Evolutionary conservation across 108 stramenopile genomes (phyloP), one percentile per base, ranked within the genome.

Genomic region (Discostella pseudostelligera): DNA sequence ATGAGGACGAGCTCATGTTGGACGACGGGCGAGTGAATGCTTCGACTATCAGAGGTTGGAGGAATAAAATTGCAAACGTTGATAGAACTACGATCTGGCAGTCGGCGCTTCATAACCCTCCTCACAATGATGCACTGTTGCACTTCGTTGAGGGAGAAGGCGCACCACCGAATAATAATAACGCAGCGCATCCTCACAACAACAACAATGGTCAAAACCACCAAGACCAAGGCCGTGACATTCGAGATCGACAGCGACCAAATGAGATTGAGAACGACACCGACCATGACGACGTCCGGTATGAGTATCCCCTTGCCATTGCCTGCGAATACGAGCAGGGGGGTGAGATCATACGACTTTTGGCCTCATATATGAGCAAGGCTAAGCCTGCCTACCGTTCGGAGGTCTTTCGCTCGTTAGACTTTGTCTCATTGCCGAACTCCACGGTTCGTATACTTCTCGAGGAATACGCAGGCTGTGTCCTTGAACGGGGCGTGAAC

Each of bases 261-360:
- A n/a, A n/a, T n/a, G 42, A 24, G 8, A 44, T 20, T 17, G 55
- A 67, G 17, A 29, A 35, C n/a, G 66, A 57, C 11, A 44, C 14
- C 2, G 56, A 42, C 20, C 69, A 47, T 24, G 65, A 66, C 11
- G 72, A 74, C 42, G 72, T 74, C 39, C 64, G 72, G 24, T 74
- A 51, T 21, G 72, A 75, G 65, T 75, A 67, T 39, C 74, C 74
- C 10, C 66, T 75, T n/a, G 60, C 59, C 12, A 62, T 75, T 2
- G 74, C 74, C 11, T 65, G 64, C 26, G 74, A 75, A 39, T 67
- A 51, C 44, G 29, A 49, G 16, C 72, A 74, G 11, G 45, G 48
- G 7, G 39, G 50, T 1, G 48, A 62, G 4, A 32, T 75, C 20
- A 25, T 75, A 24, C 65, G 74, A 2, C 54, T 75, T 8, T 26